Evolutionary conservation across 805 yeast genomes (phyloP), one percentile per base, ranked within the genome.

Genomic region (Zygoascus bituminiphila): DNA sequence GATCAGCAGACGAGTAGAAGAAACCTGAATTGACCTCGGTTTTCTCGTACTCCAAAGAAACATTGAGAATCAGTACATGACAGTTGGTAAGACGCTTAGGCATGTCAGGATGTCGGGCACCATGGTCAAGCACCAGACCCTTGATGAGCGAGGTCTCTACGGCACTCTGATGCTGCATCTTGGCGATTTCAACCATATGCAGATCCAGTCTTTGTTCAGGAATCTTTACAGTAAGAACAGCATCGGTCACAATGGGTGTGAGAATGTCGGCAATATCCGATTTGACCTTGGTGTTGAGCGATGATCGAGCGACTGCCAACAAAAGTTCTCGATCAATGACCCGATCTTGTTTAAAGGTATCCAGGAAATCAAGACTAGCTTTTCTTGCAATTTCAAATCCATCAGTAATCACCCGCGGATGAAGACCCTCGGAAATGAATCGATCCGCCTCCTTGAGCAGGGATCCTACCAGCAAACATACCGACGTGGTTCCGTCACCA

Each of bases 101-200:
- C 98, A 93, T 93, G 68, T 93, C 98, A 42, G 98, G 98, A 73
- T 93, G 98, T 65, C 98, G 80, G 15, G 96, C 97, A 57, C 98
- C 98, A 65, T 93, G 98, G 66, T 93, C 98, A 55, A 93, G 75
- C 33, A 93, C 98, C 57, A 93, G 76, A 42, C 98, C 98, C 58
- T 77, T 81, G 55, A 93, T 74, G 51, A 93, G 79, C 60, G 76
- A 74, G 17, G 98, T 89, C 48, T 89, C 93, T 52, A 81, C 78
- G 29, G 93, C 87, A 35, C 83, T 76, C 57, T 87, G 85, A 62
- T 85, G 91, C 76, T 93, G 96, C 98, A 93, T 94, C 57, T 93
- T 82, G 94, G 93, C 93, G 62, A 93, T 85, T 71, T 93, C 98
- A 58, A 93, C 82, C 98, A 93, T 93, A 67, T 93, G 97, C 57